Conservation (phyloP, 2,329 filamentous ascomycete genomes). For the Berkeleyomyces basicola region DNA sequence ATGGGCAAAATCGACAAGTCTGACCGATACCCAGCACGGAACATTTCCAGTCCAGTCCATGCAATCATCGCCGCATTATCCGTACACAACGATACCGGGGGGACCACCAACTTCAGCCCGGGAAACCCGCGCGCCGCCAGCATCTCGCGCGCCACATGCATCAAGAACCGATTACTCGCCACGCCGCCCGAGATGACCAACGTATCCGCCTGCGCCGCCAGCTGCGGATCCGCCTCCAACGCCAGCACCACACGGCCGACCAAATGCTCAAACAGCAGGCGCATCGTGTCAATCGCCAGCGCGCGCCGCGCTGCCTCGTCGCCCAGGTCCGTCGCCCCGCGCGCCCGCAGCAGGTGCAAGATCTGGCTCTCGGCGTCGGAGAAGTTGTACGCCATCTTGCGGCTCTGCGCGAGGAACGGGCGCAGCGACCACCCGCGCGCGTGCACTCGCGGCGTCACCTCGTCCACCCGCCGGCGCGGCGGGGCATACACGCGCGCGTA, state of each 20-base stretch:
- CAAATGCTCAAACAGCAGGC: conserved; percentile 74
- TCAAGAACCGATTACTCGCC: conserved; percentile 66
- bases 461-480: conserved; percentile 39
- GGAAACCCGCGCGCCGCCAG: conserved; percentile 51
- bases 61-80: conserved; percentile 98
- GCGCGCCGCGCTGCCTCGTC: conserved; percentile 38
- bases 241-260: conserved; percentile 52
- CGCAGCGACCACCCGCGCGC: conserved; percentile 45
- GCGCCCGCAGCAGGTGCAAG: conserved; percentile 32
- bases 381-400: conserved; percentile 54
- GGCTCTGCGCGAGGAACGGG: conserved; percentile 45
- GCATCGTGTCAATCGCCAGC: conserved; percentile 60
- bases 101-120: conserved; percentile 48
- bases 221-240: conserved; percentile 16
- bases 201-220: conserved; percentile 29
- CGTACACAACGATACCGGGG: conserved; percentile 65
- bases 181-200: conserved; percentile 84
- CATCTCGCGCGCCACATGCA: conserved; percentile 40
- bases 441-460: conserved; percentile 30
- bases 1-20: conserved; percentile 42
- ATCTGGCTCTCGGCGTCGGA: conserved; percentile 52
- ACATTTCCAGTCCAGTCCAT: conserved; percentile 91
- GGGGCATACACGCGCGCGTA: conserved; percentile 36
- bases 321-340: conserved; percentile 23
- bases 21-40: conserved; percentile 53